Evolutionary conservation across 192 early-diverging fungal genomes (phyloP), one percentile per base, ranked within the genome.

Genomic region (Entomortierella parvispora): DNA sequence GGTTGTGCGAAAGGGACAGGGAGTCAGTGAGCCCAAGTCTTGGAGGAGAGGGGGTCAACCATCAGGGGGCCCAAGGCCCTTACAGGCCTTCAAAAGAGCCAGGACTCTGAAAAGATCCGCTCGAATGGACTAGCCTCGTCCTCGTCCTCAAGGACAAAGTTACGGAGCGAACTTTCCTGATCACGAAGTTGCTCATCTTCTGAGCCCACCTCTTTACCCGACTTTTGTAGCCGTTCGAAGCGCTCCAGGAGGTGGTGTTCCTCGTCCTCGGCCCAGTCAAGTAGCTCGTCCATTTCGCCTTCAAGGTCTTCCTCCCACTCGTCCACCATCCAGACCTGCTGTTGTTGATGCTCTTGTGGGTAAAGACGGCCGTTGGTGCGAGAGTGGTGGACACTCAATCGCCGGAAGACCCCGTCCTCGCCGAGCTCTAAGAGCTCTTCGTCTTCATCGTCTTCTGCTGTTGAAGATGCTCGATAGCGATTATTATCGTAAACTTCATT

Each of bases 291-390:
- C 74, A 77, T 77, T 32, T 77, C 74, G 25, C 65, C 61, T 48
- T 77, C 74, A n/a, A 77, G 49, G 17, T 77, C 74, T 54, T 77
- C 74, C 43, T 77, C 74, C 74, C 74, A 77, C 49, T 77, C 74
- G 32, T 77, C 74, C 26, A 77, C 74, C 74, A 77, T 54, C 65
- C 66, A 77, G 0, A 63, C 49, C 46, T 68, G 72, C 4, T 71
- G 52, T 44, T 51, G 33, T 44, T 44, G 61, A n/a, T 69, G 48
- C 8, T 68, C 49, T 48, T 22, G 20, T 45, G n/a, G 9, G 12
- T 32, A n/a, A 37, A 31, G 22, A 14, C 9, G 18, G n/a, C 7
- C 7, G 34, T 26, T 62, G 49, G 7, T 22, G 28, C 17, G 54
- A 8, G 46, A 8, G 25, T 43, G 52, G 46, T 47, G 26, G 31